phyloP scores from a whole-genome alignment of 2,329 filamentous ascomycete species.

The Tolypocladium cylindrosporum region DNA sequence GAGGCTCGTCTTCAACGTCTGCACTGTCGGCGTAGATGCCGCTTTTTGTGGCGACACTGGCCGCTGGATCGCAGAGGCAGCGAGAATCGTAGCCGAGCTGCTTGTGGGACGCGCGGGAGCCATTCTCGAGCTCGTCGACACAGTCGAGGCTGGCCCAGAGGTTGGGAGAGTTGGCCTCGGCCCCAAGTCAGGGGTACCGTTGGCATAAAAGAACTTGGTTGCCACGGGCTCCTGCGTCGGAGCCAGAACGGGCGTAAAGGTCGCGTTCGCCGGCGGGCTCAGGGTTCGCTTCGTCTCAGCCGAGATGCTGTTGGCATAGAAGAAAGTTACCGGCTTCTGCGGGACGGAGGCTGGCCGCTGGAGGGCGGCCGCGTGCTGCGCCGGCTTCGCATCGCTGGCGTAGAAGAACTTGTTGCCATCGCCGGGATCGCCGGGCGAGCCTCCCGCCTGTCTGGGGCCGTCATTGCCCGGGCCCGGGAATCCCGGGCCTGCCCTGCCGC shows the following conservation, averaged over 20 bases:
- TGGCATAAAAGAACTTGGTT: slow-evolving; percentile 68
- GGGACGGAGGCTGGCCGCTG: slow-evolving; percentile 28
- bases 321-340: slow-evolving; percentile 41
- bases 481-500: slow-evolving; percentile 16
- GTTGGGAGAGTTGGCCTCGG: slow-evolving; percentile 24
- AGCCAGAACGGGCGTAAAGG: slow-evolving; percentile 23
- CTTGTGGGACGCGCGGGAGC: slow-evolving; percentile 28
- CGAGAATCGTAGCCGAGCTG: slow-evolving; percentile 12
- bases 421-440: slow-evolving; percentile 15
- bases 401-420: slow-evolving; percentile 71
- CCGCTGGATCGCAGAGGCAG: slow-evolving; percentile 21
- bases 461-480: slow-evolving; percentile 22
- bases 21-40: slow-evolving; percentile 9
- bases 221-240: slow-evolving; percentile 28
- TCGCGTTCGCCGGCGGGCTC: slow-evolving; percentile 16
- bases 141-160: slow-evolving; percentile 32
- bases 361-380: slow-evolving; percentile 21
- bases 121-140: slow-evolving; percentile 35
- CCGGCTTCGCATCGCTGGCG: slow-evolving; percentile 62
- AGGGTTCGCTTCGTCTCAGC: slow-evolving; percentile 26
- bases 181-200: slow-evolving; percentile 44
- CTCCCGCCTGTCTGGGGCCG: slow-evolving; percentile 13
- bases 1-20: slow-evolving; percentile 8
- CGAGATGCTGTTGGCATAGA: slow-evolving; percentile 43
- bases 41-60: slow-evolving; percentile 43